Base-by-base conservation (phyloP, 2,329 filamentous ascomycete genomes). In the Alternaria incomplexa region DNA sequence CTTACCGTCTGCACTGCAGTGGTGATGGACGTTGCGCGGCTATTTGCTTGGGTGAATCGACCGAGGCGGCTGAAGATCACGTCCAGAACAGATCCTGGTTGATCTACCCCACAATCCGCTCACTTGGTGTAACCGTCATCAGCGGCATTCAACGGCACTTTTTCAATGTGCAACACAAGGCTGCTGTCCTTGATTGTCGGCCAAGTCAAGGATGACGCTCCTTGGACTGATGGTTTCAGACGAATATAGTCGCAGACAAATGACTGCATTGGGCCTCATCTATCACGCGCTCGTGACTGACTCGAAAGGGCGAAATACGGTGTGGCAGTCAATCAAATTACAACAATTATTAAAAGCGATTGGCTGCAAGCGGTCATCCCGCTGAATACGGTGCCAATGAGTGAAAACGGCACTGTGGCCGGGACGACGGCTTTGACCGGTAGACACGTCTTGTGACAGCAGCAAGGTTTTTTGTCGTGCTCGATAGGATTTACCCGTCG, bases 251-350 rank as follows among this genome's bases (percentile, higher is more conserved):
- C 60, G 36, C 40, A 58, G 47, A 61, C 60, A 65, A 60, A 62
- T 67, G 66, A 68, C 68, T 65, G 59, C 69, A 69, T 63, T 54
- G 70, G 70, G 66, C 57, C 64, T 65, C 68, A 68, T 68, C 54
- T 64, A 66, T 63, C 36, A 43, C 64, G 65, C n/a, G 62, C 72
- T 69, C 66, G 71, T 73, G 70, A 72, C 69, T 58, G 65, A 58
- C 47, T 69, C 51, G 36, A 64, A 65, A 58, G 48, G 58, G 51
- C 63, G 64, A 67, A 65, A 65, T 72, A 71, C 68, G 70, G 76
- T 78, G 75, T 77, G 76, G 74, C 71, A 76, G 65, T 71, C 75
- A 78, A 77, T 77, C 70, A 77, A 78, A 71, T 56, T 64, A 72
- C 68, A 70, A 73, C 69, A 59, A 63, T 57, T 66, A 65, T 63